These are phyloP conservation scores for Aspergillus tubingensis DNA, from an alignment of 2,329 filamentous ascomycete genomes.

Conservation along the genomic window DNA sequence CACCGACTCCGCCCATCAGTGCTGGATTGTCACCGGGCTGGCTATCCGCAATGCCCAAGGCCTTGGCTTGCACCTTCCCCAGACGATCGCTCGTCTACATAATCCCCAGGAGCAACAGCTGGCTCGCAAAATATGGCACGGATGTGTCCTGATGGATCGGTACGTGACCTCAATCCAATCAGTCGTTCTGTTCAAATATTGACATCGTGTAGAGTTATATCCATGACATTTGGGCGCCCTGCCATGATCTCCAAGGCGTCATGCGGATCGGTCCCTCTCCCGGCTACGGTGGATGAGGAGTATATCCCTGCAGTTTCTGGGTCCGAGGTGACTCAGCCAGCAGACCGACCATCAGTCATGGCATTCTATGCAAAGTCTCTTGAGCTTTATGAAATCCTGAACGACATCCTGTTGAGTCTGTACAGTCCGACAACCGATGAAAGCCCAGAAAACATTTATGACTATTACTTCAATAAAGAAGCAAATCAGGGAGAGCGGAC, in stretches of 20 bases:
- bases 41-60: constrained; percentile 52
- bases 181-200: background rate
- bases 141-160: constrained; percentile 42
- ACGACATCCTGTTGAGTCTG: constrained; percentile 35
- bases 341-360: constrained; percentile 31
- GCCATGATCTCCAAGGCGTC: constrained; percentile 37
- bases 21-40: constrained; percentile 53
- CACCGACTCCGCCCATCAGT: constrained; percentile 51
- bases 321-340: constrained; percentile 23
- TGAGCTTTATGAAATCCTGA: constrained; percentile 39
- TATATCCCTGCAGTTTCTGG: constrained; percentile 22
- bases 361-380: constrained; percentile 36
- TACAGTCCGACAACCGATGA: constrained; percentile 32
- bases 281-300: constrained; percentile 36
- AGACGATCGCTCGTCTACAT: constrained; percentile 35
- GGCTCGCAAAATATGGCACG: constrained; percentile 38
- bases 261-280: constrained; percentile 30
- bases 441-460: constrained; percentile 27
- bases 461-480: constrained; percentile 30
- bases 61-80: constrained; percentile 48
- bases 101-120: constrained; percentile 33
- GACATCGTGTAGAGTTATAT: constrained; percentile 30
- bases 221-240: constrained; percentile 42
- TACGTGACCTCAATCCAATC: constrained; percentile 12
- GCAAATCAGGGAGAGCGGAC: constrained; percentile 28